phyloP scores from a whole-genome alignment of 2,329 filamentous ascomycete genomes.

The Ascosphaera acerosa region DNA sequence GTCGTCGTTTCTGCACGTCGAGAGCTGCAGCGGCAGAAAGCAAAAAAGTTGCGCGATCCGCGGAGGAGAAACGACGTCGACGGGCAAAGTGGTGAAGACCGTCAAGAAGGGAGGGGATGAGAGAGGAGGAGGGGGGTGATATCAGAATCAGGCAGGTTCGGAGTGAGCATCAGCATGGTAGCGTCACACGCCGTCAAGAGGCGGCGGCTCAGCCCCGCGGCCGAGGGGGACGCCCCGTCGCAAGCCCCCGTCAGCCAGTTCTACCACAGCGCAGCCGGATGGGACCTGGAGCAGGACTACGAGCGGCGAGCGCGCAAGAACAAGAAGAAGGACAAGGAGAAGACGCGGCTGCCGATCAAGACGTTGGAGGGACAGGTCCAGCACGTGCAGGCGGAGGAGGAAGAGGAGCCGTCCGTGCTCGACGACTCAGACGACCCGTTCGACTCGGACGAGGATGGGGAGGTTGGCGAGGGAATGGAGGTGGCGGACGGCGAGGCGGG shows the following conservation, averaged over 20 bases:
- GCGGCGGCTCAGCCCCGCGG: conserved; percentile 24
- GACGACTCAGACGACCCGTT: conserved; percentile 41
- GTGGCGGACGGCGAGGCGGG: conserved; percentile 19
- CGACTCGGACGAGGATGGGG: conserved; percentile 29
- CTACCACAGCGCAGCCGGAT: conserved; percentile 49
- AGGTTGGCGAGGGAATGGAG: conserved; percentile 20
- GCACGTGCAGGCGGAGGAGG: conserved; percentile 22
- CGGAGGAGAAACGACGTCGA: no score
- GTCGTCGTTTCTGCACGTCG: no score
- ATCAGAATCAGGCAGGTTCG: no score
- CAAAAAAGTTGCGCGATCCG: no score
- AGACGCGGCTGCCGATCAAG: conserved; percentile 60
- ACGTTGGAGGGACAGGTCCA: conserved; percentile 52
- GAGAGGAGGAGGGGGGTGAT: no score
- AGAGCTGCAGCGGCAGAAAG: no score
- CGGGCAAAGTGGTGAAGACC: no score
- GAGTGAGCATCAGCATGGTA: no score
- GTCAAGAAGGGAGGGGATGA: no score
- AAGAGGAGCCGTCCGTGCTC: conserved; percentile 11
- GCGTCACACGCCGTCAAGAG: conserved; percentile 23
- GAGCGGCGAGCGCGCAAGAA: conserved; percentile 52
- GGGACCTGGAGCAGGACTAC: conserved; percentile 85
- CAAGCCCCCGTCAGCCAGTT: conserved; percentile 26
- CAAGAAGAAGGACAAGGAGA: conserved; percentile 45
- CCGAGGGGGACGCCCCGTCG: conserved; percentile 12